Evolutionary conservation across 495 filamentous ascomycete genomes (phyloP).

Genomic region (Rhizodiscina lignyota): DNA sequence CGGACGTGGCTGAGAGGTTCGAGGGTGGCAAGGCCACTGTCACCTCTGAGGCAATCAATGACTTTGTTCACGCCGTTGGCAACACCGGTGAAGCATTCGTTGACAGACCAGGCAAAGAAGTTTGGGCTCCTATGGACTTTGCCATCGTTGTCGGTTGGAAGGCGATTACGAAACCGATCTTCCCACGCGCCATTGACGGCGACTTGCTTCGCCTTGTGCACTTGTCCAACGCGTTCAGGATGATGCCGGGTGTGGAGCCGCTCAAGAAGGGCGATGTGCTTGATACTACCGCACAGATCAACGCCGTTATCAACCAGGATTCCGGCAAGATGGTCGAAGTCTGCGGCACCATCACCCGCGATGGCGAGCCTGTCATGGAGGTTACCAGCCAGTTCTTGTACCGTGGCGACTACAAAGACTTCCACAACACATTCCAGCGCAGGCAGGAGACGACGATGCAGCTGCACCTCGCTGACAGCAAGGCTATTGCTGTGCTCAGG

Average conservation of each 20-base stretch:
- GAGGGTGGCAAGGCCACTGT: slow-evolving; percentile 74
- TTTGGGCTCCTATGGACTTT: slow-evolving; percentile 96
- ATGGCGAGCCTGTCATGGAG: slow-evolving; percentile 87
- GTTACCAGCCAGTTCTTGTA: slow-evolving; percentile 97
- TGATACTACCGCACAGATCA: slow-evolving; percentile 87
- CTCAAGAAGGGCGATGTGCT: slow-evolving; percentile 88
- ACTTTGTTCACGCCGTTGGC: slow-evolving; percentile 95
- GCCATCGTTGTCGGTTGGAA: slow-evolving; percentile 98
- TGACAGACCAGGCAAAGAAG: slow-evolving; percentile 84
- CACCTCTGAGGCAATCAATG: slow-evolving; percentile 81
- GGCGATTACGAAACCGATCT: slow-evolving; percentile 96
- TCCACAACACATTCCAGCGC: slow-evolving; percentile 94
- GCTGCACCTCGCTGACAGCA: slow-evolving; percentile 65
- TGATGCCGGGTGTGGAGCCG: slow-evolving; percentile 90
- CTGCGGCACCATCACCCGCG: slow-evolving; percentile 81
- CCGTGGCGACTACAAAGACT: slow-evolving; percentile 81
- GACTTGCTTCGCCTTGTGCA: slow-evolving; percentile 91
- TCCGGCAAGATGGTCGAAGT: slow-evolving; percentile 99
- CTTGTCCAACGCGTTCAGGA: slow-evolving; percentile 91
- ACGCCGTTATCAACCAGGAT: slow-evolving; percentile 93
- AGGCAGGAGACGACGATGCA: slow-evolving; percentile 94
- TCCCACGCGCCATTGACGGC: slow-evolving; percentile 85
- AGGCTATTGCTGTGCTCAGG: slow-evolving; percentile 82
- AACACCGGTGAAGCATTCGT: slow-evolving; percentile 99
- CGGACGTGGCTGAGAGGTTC: slow-evolving; percentile 67